phyloP scores from a whole-genome alignment of 306 rosid genomes.

The Quercus bicolor region DNA sequence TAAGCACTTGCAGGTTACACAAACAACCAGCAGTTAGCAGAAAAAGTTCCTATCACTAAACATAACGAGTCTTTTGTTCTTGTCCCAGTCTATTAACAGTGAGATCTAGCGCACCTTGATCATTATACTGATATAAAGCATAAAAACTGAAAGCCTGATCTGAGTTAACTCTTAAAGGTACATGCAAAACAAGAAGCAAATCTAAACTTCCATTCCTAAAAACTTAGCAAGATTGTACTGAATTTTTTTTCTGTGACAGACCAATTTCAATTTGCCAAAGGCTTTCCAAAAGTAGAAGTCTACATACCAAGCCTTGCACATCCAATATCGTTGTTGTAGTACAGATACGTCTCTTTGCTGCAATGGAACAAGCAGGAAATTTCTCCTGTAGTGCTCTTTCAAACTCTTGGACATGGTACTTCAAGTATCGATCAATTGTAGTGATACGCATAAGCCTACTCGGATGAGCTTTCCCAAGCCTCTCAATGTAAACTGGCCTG shows the following conservation, averaged over 20 bases:
- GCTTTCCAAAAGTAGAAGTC: conserved; percentile 10
- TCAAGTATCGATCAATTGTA: conserved; percentile 78
- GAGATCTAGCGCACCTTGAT: neutral
- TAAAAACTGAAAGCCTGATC: neutral
- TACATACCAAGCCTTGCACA: conserved; percentile 93
- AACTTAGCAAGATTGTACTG: neutral
- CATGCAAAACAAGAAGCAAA: neutral
- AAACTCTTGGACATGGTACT: conserved; percentile 94
- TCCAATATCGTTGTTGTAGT: conserved; percentile 90
- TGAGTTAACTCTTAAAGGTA: neutral
- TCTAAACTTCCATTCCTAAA: neutral
- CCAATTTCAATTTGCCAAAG: neutral
- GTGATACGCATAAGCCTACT: conserved; percentile 78
- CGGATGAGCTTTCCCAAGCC: conserved; percentile 96
- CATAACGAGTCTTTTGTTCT: neutral
- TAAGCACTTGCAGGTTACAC: neutral
- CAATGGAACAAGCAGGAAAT: conserved; percentile 94
- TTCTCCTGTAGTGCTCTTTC: conserved; percentile 84
- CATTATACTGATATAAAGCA: neutral
- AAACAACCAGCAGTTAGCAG: neutral
- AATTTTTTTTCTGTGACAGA: neutral
- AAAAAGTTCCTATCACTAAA: neutral
- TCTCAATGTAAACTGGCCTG: conserved; percentile 92
- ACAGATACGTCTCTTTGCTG: conserved; percentile 73
- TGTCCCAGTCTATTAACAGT: neutral